These are phyloP conservation scores for Forsythia viridissima DNA, from an alignment of 257 asterid species.

Conservation along the genomic window DNA sequence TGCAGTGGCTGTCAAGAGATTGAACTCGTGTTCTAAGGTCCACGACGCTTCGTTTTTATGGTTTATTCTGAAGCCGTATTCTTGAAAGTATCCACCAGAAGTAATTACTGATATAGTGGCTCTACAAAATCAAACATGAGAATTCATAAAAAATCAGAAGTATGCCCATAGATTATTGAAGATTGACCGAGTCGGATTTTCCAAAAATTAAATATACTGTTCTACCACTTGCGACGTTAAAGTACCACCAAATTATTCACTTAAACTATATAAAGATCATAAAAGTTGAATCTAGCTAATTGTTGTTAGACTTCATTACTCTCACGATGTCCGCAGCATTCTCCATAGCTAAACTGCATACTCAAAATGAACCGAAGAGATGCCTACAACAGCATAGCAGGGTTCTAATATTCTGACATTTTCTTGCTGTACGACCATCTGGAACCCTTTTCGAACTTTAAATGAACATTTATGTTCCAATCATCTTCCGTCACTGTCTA, in stretches of 20 bases:
- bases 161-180: background rate
- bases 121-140: conserved; percentile 43
- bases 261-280: background rate
- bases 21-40: conserved; percentile 73
- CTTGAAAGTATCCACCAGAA: conserved; percentile 67
- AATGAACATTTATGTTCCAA: background rate
- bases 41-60: conserved; percentile 72
- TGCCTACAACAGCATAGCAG: background rate
- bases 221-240: background rate
- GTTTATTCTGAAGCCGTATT: conserved; percentile 59
- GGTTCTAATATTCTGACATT: background rate
- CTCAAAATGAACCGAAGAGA: background rate
- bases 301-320: background rate
- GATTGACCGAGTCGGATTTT: background rate
- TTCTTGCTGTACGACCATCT: background rate
- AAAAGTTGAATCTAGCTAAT: background rate
- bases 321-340: background rate
- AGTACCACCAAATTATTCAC: no score
- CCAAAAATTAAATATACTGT: background rate
- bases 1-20: conserved; percentile 59
- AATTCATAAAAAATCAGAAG: background rate
- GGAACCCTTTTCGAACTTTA: background rate
- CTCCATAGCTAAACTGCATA: background rate
- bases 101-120: conserved; percentile 71
- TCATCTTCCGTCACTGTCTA: background rate